Evolutionary conservation across 2,329 filamentous ascomycete species (phyloP).

Genomic region (Geoglossum cookeanum): DNA sequence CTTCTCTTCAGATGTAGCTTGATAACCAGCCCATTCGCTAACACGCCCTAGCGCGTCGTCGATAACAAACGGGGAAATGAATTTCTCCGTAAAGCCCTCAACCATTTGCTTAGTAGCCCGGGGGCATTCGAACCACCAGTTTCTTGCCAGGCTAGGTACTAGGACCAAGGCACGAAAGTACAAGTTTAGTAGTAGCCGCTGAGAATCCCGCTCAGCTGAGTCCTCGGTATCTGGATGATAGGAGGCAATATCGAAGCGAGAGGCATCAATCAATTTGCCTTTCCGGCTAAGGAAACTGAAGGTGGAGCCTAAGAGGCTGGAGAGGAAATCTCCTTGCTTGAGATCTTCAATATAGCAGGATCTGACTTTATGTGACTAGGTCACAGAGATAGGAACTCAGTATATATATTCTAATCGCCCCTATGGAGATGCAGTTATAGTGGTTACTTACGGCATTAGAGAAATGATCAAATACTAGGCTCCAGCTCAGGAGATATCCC

Average conservation of each 20-base stretch:
- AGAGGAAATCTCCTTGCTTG: conserved; percentile 51
- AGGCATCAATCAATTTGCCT: conserved; percentile 48
- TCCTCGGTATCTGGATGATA: conserved; percentile 33
- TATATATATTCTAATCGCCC: neutral
- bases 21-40: conserved; percentile 38
- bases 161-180: conserved; percentile 69
- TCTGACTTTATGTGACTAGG: conserved; percentile 57
- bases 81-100: conserved; percentile 69
- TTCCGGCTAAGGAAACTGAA: conserved; percentile 73
- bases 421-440: neutral
- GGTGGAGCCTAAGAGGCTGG: conserved; percentile 53
- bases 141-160: conserved; percentile 57
- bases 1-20: conserved; percentile 28
- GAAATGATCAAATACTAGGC: conserved; percentile 76
- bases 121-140: conserved; percentile 68
- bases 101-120: conserved; percentile 61
- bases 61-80: conserved; percentile 56
- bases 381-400: neutral
- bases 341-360: conserved; percentile 63
- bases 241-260: conserved; percentile 49
- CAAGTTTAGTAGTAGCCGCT: conserved; percentile 69
- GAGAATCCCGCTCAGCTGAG: conserved; percentile 45
- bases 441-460: conserved; percentile 34
- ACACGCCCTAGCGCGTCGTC: conserved; percentile 47
- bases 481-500: conserved; percentile 76